phyloP scores from a whole-genome alignment of 805 yeast genomes.

The Clavispora santaluciae region DNA sequence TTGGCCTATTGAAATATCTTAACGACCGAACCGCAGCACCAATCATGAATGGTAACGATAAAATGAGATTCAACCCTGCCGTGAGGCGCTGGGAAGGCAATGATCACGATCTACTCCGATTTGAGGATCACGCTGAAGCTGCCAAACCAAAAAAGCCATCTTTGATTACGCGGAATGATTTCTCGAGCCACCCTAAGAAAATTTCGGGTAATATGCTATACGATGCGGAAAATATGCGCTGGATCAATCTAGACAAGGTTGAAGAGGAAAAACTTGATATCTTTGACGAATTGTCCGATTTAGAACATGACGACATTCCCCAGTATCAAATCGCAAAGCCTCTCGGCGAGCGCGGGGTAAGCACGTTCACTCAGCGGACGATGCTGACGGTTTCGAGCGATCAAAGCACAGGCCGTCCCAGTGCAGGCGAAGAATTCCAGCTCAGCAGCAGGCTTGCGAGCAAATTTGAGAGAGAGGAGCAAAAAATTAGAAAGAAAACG shows the following conservation, averaged over 20 bases:
- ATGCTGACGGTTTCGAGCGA: slow-evolving; percentile 24
- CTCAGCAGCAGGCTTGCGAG: slow-evolving; percentile 26
- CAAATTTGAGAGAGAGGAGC: slow-evolving; percentile 32
- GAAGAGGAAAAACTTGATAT: slow-evolving; percentile 35
- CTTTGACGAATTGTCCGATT: slow-evolving; percentile 48
- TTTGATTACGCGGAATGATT: slow-evolving; percentile 30
- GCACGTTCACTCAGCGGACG: slow-evolving; percentile 36
- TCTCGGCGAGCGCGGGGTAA: slow-evolving; percentile 23
- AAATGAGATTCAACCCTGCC: slow-evolving; percentile 51
- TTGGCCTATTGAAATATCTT: slow-evolving; percentile 30
- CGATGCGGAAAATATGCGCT: slow-evolving; percentile 51
- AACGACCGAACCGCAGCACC: slow-evolving; percentile 18
- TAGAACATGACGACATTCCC: slow-evolving; percentile 19
- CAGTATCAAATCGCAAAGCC: slow-evolving; percentile 7
- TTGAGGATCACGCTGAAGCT: slow-evolving; percentile 30
- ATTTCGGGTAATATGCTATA: slow-evolving; percentile 47
- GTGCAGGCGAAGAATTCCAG: slow-evolving; percentile 23
- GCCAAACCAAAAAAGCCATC: slow-evolving; percentile 28
- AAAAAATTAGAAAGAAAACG: slow-evolving; percentile 28
- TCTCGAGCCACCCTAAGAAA: slow-evolving; percentile 18
- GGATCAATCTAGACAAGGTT: slow-evolving; percentile 46
- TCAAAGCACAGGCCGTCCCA: slow-evolving; percentile 9
- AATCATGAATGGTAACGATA: slow-evolving; percentile 17
- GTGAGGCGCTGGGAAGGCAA: slow-evolving; percentile 62
- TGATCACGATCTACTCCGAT: slow-evolving; percentile 49